Evolutionary conservation across 441 rosid species (phyloP).

Genomic region (Erysimum pusillum): DNA sequence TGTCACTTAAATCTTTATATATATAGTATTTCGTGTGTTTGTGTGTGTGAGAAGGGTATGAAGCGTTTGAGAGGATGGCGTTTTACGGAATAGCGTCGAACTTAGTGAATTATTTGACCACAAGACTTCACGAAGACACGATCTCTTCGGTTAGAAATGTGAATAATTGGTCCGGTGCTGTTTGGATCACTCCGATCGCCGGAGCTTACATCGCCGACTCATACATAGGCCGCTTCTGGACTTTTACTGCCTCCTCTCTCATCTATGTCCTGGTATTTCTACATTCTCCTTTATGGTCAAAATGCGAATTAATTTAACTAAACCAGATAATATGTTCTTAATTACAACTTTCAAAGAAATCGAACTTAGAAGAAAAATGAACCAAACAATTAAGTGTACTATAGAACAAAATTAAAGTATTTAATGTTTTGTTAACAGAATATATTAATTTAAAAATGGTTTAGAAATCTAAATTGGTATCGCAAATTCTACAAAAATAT

Average conservation of each 20-base stretch:
- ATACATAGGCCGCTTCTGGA: constrained; percentile 88
- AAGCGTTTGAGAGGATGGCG: constrained; percentile 96
- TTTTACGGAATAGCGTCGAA: constrained; percentile 88
- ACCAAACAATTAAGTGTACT: background rate
- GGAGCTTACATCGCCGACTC: constrained; percentile 96
- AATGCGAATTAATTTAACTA: background rate
- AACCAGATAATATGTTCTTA: background rate
- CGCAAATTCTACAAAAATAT: background rate
- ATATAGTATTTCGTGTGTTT: constrained; percentile 13
- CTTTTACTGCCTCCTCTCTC: constrained; percentile 83
- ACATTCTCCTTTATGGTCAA: background rate
- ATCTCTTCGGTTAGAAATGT: constrained; percentile 87
- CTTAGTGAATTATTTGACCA: constrained; percentile 80
- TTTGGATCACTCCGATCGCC: constrained; percentile 89
- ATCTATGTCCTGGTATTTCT: constrained; percentile 69
- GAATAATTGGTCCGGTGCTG: constrained; percentile 90
- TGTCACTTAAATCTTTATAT: constrained; percentile 3
- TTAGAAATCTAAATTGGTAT: background rate
- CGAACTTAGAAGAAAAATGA: background rate
- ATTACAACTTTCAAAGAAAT: background rate
- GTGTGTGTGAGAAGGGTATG: constrained; percentile 63
- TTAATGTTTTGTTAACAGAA: background rate
- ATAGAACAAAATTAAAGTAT: background rate
- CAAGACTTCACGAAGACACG: constrained; percentile 83
- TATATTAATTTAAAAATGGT: background rate